Base-by-base conservation (phyloP, 1,284 basidiomycete genomes). In the Boletus nobilissimus region DNA sequence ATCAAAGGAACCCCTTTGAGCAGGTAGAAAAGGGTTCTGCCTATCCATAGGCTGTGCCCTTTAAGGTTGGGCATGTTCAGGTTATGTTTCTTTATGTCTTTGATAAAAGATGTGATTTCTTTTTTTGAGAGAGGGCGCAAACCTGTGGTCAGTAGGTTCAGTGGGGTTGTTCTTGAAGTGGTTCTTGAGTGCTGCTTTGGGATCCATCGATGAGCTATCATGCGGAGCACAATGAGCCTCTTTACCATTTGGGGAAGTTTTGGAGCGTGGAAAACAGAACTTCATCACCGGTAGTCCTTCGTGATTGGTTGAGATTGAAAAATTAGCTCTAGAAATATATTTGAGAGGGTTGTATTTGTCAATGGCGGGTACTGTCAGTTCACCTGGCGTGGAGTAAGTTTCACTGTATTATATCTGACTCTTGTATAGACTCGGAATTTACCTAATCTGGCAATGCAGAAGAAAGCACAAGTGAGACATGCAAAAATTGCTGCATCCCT, bases 21-120 rank as follows among this genome's bases (percentile, higher is more conserved):
- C 0, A 80, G 67, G 32, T 80, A 74, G 29, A 77, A 69, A 0
- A 80, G 66, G 0, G 72, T 78, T 0, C 70, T 66, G 0, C 79
- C 67, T 0, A 80, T 80, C 16, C 34, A 11, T 0, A 80, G 65
- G 26, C 78, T 78, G 9, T 80, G 76, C 0, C 75, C 76, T 6
- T 74, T 74, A 8, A 75, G 36, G 16, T 70, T 19, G 5, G 34
- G 66, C 4, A 64, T 11, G 34, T 39, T 18, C n/a, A n/a, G n/a
- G 34, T 5, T 24, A 3, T 39, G 36, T 9, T 11, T 18, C 0
- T 1, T 16, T 0, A 76, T 36, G 0, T 73, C 57, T 2, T 34
- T 26, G 29, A 77, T 76, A 0, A 7, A 29, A 0, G 2, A 36
- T 0, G 38, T 72, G 0, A 77, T 51, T 11, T 72, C 62, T 0